Percentiles rank a stretch among this genome's conserved stretches.
Evolutionary conservation across 1,284 basidiomycete genomes (phyloP).

Genomic region (Cutaneotrichosporon arboriforme): DNA sequence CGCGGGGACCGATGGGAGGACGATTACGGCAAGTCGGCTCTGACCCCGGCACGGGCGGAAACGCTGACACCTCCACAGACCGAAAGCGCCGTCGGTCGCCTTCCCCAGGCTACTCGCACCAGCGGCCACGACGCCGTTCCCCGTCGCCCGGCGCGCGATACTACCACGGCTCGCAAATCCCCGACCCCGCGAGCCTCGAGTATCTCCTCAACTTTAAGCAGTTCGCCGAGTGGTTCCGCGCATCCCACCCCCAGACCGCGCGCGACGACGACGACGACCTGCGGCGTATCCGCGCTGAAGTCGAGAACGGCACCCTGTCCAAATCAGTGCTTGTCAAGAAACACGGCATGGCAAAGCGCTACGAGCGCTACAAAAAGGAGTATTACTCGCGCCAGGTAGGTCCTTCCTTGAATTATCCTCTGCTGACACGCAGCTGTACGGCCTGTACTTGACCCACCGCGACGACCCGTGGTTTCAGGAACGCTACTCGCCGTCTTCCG

Average conservation of each 20-base stretch:
- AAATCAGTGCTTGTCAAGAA: slow-evolving; percentile 58
- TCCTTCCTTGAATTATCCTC: slow-evolving; percentile 16
- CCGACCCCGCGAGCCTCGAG: slow-evolving; percentile 74
- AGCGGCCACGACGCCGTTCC: slow-evolving; percentile 29
- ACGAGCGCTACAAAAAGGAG: slow-evolving; percentile 88
- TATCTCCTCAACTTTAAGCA: slow-evolving; percentile 74
- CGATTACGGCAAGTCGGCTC: slow-evolving; percentile 29
- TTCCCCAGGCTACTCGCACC: slow-evolving; percentile 66
- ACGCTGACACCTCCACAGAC: slow-evolving; percentile 25
- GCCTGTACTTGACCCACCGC: slow-evolving; percentile 84
- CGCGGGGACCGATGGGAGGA: slow-evolving; percentile 32
- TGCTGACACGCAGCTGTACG: slow-evolving; percentile 55
- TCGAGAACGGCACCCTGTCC: slow-evolving; percentile 20
- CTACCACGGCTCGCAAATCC: slow-evolving; percentile 15
- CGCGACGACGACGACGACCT: slow-evolving; percentile 37
- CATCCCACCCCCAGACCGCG: slow-evolving; percentile 68
- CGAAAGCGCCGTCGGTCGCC: slow-evolving; percentile 76
- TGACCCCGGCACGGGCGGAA: too few relatives aligned
- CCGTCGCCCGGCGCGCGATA: slow-evolving; percentile 23
- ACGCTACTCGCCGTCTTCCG: slow-evolving; percentile 74
- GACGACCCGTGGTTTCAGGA: slow-evolving; percentile 91
- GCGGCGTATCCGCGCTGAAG: slow-evolving; percentile 23
- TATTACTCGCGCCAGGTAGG: slow-evolving; percentile 77
- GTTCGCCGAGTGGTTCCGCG: slow-evolving; percentile 86
- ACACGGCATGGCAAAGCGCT: slow-evolving; percentile 57